These are phyloP conservation scores for Fraxinus excelsior DNA, from an alignment of 257 asterid species.

Conservation along the genomic window DNA sequence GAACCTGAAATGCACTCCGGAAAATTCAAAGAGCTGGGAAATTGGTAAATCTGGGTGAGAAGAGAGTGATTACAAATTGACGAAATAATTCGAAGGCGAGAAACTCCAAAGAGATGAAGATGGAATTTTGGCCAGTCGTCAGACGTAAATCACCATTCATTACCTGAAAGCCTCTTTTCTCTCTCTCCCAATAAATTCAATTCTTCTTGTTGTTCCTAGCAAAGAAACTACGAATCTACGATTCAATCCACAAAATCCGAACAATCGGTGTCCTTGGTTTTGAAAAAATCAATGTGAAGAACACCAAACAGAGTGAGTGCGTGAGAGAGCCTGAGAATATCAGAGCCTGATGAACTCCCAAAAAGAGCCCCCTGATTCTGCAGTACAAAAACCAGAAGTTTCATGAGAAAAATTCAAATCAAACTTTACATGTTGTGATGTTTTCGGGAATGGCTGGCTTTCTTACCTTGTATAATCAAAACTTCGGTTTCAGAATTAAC, in stretches of 20 bases:
- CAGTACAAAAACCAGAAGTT: constrained; percentile 3
- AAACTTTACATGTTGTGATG: constrained; percentile 19
- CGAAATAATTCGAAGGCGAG: constrained; percentile 22
- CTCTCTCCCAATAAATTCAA: constrained; percentile 5
- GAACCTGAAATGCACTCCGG: not conserved
- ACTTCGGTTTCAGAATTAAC: not conserved
- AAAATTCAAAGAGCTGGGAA: constrained; percentile 10
- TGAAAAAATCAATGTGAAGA: constrained; percentile 1
- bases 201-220: constrained; percentile 10
- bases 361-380: constrained; percentile 37
- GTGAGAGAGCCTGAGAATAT: not conserved
- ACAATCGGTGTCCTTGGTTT: not conserved
- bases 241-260: constrained; percentile 17
- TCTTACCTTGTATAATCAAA: constrained; percentile 24
- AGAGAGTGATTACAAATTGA: constrained; percentile 22
- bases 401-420: constrained; percentile 29
- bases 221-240: constrained; percentile 16
- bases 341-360: not conserved
- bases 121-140: not conserved
- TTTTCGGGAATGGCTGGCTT: constrained; percentile 12
- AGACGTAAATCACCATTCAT: constrained; percentile 13
- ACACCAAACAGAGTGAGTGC: constrained; percentile 9
- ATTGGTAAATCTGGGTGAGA: constrained; percentile 21
- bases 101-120: not conserved
- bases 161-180: constrained; percentile 32